Evolutionary conservation across 2,329 filamentous ascomycete genomes (phyloP), one percentile per base, ranked within the genome.

Genomic region (Colletotrichum sp.): DNA sequence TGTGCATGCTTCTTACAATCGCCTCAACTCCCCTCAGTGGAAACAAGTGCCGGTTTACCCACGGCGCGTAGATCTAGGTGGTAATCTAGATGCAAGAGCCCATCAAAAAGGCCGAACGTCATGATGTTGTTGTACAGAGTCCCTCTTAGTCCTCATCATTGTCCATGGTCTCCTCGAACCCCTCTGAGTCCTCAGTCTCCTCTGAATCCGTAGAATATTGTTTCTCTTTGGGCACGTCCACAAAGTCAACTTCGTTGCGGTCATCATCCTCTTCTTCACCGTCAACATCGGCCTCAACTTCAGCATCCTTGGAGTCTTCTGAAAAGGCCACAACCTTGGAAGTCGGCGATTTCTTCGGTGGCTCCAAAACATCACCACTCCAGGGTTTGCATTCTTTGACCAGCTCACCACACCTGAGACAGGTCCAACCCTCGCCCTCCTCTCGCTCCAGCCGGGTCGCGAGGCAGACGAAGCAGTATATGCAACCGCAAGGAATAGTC

Each of bases 381-480:
- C 97, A 99, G 1, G 97, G 95, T 83, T 92, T 93, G 84, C 96
- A 99, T 83, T 96, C 93, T 82, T 94, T 95, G 65, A 98, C 92
- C 24, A 94, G 83, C 81, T 95, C 94, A 21, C 96, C 96, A 82
- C 97, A 99, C 24, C 97, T 91, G 63, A 99, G 87, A 85, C 97
- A 99, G 13, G 92, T 91, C 95, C 96, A 98, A 4, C 96, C 96
- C 82, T 98, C 95, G 36, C 96, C 97, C 83, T 98, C 96, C 85
- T 99, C 96, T 7, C 93, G 92, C 84, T 98, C 96, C 59, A 99
- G 90, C 76, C 95, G 92, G 74, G 96, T 95, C 5, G 96, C 95
- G n/a, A 99, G 86, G 82, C 97, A 99, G 21, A 98, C 95, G 82
- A 98, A 99, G 85, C 97, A 99, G 86, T 99, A 99, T 75, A 98